Evolutionary conservation across 2,329 filamentous ascomycete genomes (phyloP).

Genomic region (Exophiala bonariae): DNA sequence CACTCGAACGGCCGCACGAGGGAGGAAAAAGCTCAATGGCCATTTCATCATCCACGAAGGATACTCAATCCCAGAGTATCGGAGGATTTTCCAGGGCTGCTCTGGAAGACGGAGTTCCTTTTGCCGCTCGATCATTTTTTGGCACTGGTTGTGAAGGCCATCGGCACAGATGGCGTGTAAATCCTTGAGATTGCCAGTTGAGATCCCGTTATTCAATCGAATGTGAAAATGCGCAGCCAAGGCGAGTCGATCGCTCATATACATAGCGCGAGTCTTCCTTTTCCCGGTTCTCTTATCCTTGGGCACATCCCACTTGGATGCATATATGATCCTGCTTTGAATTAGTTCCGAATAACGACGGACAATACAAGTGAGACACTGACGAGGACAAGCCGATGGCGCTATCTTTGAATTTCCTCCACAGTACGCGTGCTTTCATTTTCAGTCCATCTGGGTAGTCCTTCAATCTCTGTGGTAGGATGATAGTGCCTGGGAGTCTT

Average conservation of each 20-base stretch:
- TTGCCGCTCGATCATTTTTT: not conserved
- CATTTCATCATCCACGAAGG: not conserved
- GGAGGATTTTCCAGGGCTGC: not conserved
- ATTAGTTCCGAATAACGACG: not conserved
- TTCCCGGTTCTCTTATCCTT: not conserved
- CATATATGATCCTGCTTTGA: not conserved
- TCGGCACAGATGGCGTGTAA: not conserved
- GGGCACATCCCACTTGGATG: not conserved
- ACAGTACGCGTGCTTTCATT: not conserved
- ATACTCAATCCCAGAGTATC: not conserved
- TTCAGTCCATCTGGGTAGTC: not conserved
- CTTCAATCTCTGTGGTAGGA: not conserved
- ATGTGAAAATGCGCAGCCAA: not conserved
- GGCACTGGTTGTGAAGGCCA: not conserved
- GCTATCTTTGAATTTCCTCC: not conserved
- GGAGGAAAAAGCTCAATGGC: not conserved
- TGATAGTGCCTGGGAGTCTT: not conserved
- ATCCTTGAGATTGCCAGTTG: not conserved
- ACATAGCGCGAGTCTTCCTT: not conserved
- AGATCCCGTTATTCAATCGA: not conserved
- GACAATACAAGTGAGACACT: not conserved
- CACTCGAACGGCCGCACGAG: not conserved
- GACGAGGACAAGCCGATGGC: not conserved
- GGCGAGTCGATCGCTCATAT: not conserved
- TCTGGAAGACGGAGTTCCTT: not conserved